Conservation (phyloP, 1,284 basidiomycete species). For the Phellinidium pouzarii region DNA sequence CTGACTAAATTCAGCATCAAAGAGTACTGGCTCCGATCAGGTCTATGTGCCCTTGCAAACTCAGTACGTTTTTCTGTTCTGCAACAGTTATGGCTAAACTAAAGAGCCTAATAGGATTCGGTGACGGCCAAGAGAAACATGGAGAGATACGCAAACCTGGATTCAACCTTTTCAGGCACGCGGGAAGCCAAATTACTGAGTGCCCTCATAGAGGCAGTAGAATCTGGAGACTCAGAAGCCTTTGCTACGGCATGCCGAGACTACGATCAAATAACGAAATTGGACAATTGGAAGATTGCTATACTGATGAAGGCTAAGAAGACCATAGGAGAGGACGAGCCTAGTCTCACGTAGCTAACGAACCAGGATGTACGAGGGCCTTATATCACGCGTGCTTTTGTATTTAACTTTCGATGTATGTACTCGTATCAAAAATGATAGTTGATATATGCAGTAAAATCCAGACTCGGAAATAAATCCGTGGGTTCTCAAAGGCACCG, state of each 20-base stretch:
- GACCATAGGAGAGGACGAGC: constrained; percentile 59
- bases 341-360: constrained; percentile 36
- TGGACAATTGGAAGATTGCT: constrained; percentile 93
- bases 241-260: constrained; percentile 79
- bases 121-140: constrained; percentile 80
- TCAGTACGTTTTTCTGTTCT: constrained; percentile 46
- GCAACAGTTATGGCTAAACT: not conserved
- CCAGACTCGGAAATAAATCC: not conserved
- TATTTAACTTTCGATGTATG: not conserved
- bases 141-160: constrained; percentile 66
- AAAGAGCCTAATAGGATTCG: constrained; percentile 53
- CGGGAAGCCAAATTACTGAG: constrained; percentile 86
- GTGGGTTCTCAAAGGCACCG: not conserved
- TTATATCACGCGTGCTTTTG: not conserved
- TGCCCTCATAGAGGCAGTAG: constrained; percentile 72
- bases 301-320: constrained; percentile 87
- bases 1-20: constrained; percentile 99
- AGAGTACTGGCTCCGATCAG: constrained; percentile 91
- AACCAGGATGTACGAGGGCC: constrained; percentile 4
- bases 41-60: constrained; percentile 87
- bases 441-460: no score
- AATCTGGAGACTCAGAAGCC: constrained; percentile 69
- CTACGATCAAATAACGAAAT: constrained; percentile 82
- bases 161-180: constrained; percentile 78
- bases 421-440: not conserved